Conservation (phyloP, 176 grass and related monocot species). For the Oryza glumipatula region DNA sequence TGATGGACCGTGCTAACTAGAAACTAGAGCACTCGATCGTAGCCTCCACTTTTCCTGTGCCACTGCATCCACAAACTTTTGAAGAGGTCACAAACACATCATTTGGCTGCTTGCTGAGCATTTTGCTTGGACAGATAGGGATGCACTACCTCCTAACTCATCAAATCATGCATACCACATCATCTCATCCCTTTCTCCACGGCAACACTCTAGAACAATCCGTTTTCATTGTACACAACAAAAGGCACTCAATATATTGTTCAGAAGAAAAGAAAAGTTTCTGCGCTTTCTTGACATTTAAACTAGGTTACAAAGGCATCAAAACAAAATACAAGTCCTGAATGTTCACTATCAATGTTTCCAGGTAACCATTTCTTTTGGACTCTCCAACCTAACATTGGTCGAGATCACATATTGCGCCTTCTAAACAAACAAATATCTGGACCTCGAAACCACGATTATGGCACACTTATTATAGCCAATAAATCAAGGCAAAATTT, state of each 20-base stretch:
- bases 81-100: conserved; percentile 33
- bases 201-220: conserved; percentile 18
- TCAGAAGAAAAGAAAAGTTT: conserved; percentile 5
- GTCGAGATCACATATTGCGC: neutral
- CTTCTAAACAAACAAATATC: neutral
- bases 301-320: conserved; percentile 17
- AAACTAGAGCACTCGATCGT: neutral
- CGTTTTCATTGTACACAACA: neutral
- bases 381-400: neutral
- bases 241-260: too few species aligned
- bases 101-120: conserved; percentile 34
- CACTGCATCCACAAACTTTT: conserved; percentile 33
- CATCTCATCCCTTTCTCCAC: conserved; percentile 2
- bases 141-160: conserved; percentile 49
- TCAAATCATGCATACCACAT: conserved; percentile 42
- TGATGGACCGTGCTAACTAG: neutral
- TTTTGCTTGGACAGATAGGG: conserved; percentile 46
- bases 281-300: conserved; percentile 28
- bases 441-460: neutral
- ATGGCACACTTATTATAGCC: neutral
- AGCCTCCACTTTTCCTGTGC: conserved; percentile 34
- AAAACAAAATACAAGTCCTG: neutral
- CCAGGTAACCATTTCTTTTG: neutral
- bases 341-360: neutral
- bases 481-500: neutral